A percentile compares a stretch with the other conserved stretches of the same genome.
These are phyloP conservation scores for Microsporum canis DNA, from an alignment of 2,329 filamentous ascomycete species.

Conservation along the genomic window DNA sequence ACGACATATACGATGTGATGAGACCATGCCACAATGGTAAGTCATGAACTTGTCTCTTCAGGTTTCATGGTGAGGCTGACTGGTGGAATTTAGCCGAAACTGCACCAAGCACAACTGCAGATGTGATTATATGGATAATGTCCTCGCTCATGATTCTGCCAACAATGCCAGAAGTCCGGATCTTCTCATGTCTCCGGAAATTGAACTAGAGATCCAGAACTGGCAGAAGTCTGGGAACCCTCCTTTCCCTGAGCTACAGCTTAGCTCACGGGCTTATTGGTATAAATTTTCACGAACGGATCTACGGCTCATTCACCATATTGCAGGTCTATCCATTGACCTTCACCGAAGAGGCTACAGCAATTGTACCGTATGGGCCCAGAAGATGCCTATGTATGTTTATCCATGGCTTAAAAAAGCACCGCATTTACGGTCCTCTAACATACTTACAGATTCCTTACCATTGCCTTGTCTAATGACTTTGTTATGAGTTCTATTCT, in stretches of 20 bases:
- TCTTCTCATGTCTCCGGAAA: conserved; percentile 76
- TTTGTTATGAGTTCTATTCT: conserved; percentile 93
- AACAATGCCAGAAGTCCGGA: conserved; percentile 44
- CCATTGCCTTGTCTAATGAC: conserved; percentile 65
- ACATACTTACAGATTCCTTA: conserved; percentile 54
- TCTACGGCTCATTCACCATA: conserved; percentile 78
- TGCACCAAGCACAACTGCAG: conserved; percentile 98
- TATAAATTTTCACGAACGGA: conserved; percentile 65
- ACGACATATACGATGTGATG: conserved; percentile 93
- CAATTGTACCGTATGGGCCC: conserved; percentile 82
- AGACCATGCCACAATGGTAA: conserved; percentile 95
- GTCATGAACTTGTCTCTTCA: conserved; percentile 15
- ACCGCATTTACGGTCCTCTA: conserved; percentile 9
- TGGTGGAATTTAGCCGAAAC: conserved; percentile 59
- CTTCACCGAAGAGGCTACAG: conserved; percentile 65
- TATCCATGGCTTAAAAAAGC: neutral
- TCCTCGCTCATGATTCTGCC: conserved; percentile 42
- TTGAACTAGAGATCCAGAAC: conserved; percentile 65
- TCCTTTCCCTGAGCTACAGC: conserved; percentile 68
- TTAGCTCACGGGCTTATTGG: conserved; percentile 64
- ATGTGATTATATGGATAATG: conserved; percentile 91
- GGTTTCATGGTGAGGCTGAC: conserved; percentile 8
- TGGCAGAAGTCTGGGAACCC: conserved; percentile 80
- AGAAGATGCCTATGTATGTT: conserved; percentile 80
- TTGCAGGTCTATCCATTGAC: conserved; percentile 74